Base-by-base conservation (phyloP, 2,329 filamentous ascomycete genomes). In the Trichocomaceae sp. region DNA sequence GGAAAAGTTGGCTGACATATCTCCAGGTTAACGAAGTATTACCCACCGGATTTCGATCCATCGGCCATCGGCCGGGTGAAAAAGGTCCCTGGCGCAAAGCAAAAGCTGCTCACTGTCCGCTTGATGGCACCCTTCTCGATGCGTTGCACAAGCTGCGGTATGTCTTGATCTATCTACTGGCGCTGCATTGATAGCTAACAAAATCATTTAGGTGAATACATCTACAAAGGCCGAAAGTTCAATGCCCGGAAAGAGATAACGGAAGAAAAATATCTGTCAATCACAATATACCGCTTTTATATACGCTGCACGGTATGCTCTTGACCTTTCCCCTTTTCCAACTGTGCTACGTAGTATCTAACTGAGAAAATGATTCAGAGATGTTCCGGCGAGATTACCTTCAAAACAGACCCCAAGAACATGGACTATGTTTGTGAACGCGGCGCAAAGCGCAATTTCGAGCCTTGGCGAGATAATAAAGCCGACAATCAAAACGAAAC, bases 201-300 rank as follows among this genome's bases (percentile, higher is more conserved):
- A 15, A 22, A 10, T 72, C 12, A 72, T 75, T 29, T 84, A 64
- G 83, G 83, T 65, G 88, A 95, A 72, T 96, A 86, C 75, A 93
- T 95, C 66, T 92, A 95, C 78, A 89, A 90, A 63, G 91, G 91
- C 0, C 83, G 91, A 58, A 97, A 96, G 66, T 97, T 97, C 80
- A 97, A 97, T 73, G 87, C 90, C 2, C 82, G 89, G 35, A 99
- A 99, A 67, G 90, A 96, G 67, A 96, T 88, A 0, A 90, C 89
- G 0, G 87, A 93, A 19, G 88, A 96, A 64, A 88, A 86, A 62
- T 99, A 99, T 75, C 83, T 96, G 47, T 82, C 82, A 49, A 95
- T 97, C 59, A 83, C 89, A 58, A 90, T 95, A 60, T 93, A 86
- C 74, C 83, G 87, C 29, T 96, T 97, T 77, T 93, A 91, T 73